A percentile compares a stretch with the other conserved stretches of the same genome.
These are phyloP conservation scores for Moesziomyces globuligerus DNA, from an alignment of 1,284 basidiomycete genomes.

Conservation along the genomic window DNA sequence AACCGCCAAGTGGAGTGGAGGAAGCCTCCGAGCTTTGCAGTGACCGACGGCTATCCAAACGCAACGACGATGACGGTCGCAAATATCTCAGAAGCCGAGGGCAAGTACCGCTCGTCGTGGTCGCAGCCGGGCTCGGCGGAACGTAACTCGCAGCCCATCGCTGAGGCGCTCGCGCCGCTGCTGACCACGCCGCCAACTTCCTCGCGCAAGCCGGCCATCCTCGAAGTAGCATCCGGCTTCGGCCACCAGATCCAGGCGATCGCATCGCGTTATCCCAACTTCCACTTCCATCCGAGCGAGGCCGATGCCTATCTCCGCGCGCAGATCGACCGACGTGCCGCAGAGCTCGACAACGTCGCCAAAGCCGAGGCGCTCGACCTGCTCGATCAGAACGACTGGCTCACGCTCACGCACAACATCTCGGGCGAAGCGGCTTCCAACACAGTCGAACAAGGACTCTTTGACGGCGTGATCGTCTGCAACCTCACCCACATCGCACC, in stretches of 20 bases:
- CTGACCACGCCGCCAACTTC: slow-evolving; percentile 5
- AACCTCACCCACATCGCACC: slow-evolving; percentile 45
- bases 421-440: slow-evolving; percentile 1
- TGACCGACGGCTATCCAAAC: neutral
- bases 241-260: slow-evolving; percentile 34
- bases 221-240: slow-evolving; percentile 49
- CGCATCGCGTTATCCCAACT: slow-evolving; percentile 10
- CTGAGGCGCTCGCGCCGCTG: slow-evolving; percentile 21
- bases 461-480: slow-evolving; percentile 43
- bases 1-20: too few species aligned
- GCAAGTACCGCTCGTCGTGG: slow-evolving; percentile 39
- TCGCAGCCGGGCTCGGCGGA: slow-evolving; percentile 40
- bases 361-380: slow-evolving; percentile 38
- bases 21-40: slow-evolving; percentile 8
- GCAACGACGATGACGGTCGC: neutral
- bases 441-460: slow-evolving; percentile 19
- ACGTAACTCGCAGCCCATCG: slow-evolving; percentile 45
- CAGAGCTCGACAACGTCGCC: slow-evolving; percentile 21
- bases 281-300: slow-evolving; percentile 37
- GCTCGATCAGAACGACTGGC: slow-evolving; percentile 38
- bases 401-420: slow-evolving; percentile 27
- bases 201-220: slow-evolving; percentile 14
- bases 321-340: slow-evolving; percentile 20
- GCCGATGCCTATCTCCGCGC: slow-evolving; percentile 32
- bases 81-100: neutral